phyloP scores from a whole-genome alignment of 257 asterid genomes.

The Lavandula angustifolia region DNA sequence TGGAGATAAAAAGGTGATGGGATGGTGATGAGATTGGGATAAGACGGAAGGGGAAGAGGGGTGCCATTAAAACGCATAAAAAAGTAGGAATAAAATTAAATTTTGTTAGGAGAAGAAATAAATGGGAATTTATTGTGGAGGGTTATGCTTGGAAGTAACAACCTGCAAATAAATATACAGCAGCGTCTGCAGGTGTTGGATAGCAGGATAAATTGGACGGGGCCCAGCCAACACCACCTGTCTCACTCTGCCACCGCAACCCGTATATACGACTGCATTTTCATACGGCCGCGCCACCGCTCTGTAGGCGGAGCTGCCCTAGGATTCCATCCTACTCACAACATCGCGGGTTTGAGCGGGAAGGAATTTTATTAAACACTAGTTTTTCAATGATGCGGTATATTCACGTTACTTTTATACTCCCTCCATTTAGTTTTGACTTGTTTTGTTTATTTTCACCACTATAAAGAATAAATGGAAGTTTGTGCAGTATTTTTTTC shows the following conservation, averaged over 20 bases:
- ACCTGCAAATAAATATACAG: conserved; percentile 25
- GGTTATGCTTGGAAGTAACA: conserved; percentile 38
- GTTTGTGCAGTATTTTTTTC: too few relatives aligned
- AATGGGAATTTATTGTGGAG: conserved; percentile 30
- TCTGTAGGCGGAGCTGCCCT: conserved; percentile 1
- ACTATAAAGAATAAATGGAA: too few relatives aligned
- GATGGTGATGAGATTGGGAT: conserved; percentile 45
- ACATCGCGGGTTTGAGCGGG: background rate
- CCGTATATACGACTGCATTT: conserved; percentile 19
- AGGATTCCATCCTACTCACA: background rate
- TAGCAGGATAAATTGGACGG: conserved; percentile 28
- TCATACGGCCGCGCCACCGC: conserved; percentile 39
- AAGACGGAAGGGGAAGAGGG: conserved; percentile 1
- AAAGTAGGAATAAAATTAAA: conserved; percentile 37
- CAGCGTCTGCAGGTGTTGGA: conserved; percentile 24
- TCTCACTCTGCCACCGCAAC: conserved; percentile 14
- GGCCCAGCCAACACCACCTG: conserved; percentile 30
- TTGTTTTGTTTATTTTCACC: too few relatives aligned
- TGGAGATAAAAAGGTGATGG: conserved; percentile 39
- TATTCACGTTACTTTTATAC: too few relatives aligned
- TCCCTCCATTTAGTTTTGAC: too few relatives aligned
- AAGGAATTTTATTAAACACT: background rate
- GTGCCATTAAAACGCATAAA: conserved; percentile 17
- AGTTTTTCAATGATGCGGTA: too few relatives aligned
- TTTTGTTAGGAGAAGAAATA: conserved; percentile 41